Conservation (phyloP, 225 moss, liverwort and hornwort species). For the Antitrichia curtipendula region DNA sequence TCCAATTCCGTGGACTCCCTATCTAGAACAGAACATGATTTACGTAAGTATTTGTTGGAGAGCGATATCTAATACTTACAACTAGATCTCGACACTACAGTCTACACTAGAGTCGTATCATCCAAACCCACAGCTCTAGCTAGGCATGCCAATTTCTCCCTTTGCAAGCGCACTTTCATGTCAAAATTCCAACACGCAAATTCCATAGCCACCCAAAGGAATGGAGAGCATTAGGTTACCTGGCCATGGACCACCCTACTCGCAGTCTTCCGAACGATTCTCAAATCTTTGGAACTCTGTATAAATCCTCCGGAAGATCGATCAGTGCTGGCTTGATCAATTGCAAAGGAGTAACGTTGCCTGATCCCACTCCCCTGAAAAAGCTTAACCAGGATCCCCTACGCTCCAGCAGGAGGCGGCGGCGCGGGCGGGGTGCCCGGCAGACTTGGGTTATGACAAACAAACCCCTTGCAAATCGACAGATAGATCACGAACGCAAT, state of each 20-base stretch:
- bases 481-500: conserved; percentile 29
- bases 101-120: neutral
- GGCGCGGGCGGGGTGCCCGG: neutral
- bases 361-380: neutral
- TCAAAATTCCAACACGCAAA: neutral
- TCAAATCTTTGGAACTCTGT: neutral
- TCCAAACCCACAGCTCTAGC: neutral
- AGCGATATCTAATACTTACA: neutral
- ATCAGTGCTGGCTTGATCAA: neutral
- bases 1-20: neutral
- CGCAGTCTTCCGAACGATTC: neutral
- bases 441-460: neutral
- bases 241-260: neutral
- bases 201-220: neutral
- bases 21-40: neutral
- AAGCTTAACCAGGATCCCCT: neutral
- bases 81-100: neutral
- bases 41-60: neutral
- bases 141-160: neutral
- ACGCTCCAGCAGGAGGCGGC: neutral
- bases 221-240: neutral
- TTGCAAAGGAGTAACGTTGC: neutral
- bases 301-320: neutral
- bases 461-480: conserved; percentile 22
- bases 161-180: neutral